Evolutionary conservation across 2,329 filamentous ascomycete species (phyloP).

Genomic region (Pezicula radicicola): DNA sequence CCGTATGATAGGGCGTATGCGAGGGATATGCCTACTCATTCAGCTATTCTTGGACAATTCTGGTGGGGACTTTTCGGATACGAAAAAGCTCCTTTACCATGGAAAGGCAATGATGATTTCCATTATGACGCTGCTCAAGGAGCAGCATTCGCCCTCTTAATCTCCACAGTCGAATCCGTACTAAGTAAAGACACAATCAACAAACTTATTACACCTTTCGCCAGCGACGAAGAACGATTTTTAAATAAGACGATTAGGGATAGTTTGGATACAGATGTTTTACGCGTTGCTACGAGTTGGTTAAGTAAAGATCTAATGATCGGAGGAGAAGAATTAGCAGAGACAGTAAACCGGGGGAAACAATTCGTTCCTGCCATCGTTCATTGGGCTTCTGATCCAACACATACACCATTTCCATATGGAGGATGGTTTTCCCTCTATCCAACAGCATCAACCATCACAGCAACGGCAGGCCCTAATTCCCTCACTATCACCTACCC

Average conservation of each 20-base stretch:
- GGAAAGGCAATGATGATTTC: slow-evolving; percentile 36
- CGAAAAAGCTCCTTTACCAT: slow-evolving; percentile 33
- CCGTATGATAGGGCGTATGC: slow-evolving; percentile 63
- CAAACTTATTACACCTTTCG: slow-evolving; percentile 29
- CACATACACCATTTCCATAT: slow-evolving; percentile 36
- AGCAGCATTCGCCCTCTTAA: slow-evolving; percentile 35
- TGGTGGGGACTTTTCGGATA: slow-evolving; percentile 41
- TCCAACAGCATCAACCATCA: slow-evolving; percentile 39
- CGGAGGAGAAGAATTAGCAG: slow-evolving; percentile 34
- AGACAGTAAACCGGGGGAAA: slow-evolving; percentile 33
- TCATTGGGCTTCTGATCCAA: slow-evolving; percentile 40
- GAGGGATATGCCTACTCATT: slow-evolving; percentile 54
- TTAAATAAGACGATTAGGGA: slow-evolving; percentile 35
- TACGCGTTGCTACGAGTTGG: slow-evolving; percentile 37
- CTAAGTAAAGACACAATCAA: slow-evolving; percentile 29
- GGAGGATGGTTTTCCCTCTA: slow-evolving; percentile 37
- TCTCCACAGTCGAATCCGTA: slow-evolving; percentile 27
- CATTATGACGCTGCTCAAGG: slow-evolving; percentile 39
- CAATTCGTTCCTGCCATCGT: slow-evolving; percentile 43
- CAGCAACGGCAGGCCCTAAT: slow-evolving; percentile 33
- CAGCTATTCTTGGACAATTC: slow-evolving; percentile 36
- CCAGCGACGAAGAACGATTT: slow-evolving; percentile 26
- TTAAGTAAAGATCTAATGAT: slow-evolving; percentile 40
- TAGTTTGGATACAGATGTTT: slow-evolving; percentile 26
- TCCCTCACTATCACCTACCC: slow-evolving; percentile 35